Evolutionary conservation across 2,329 filamentous ascomycete genomes (phyloP).

Genomic region (Ciborinia camelliae): DNA sequence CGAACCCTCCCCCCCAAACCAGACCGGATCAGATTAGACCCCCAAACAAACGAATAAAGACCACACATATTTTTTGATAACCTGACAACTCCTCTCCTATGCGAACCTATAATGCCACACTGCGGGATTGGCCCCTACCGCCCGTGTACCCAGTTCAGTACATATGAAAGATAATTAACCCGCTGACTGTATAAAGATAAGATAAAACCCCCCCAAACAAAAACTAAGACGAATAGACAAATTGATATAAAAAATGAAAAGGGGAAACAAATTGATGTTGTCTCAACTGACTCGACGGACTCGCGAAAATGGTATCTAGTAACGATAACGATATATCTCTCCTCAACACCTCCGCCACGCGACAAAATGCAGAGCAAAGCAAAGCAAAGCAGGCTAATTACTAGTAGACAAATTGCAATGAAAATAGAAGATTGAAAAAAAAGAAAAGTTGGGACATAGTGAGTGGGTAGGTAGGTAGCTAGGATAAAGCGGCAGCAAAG

Average conservation of each 20-base stretch:
- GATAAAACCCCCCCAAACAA: neutral
- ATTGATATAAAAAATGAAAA: neutral
- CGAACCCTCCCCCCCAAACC: neutral
- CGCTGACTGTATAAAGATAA: neutral
- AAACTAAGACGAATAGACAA: neutral
- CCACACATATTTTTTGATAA: constrained; percentile 1
- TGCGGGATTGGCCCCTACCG: constrained; percentile 10
- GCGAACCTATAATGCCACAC: constrained; percentile 8
- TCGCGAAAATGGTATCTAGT: constrained; percentile 12
- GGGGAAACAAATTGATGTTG: constrained; percentile 4
- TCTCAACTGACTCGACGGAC: neutral
- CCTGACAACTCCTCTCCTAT: constrained; percentile 14
- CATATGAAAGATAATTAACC: constrained; percentile 1
- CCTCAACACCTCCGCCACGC: neutral
- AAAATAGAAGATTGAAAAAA: neutral
- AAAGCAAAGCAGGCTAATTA: neutral
- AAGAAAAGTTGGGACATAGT: neutral
- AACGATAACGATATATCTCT: constrained; percentile 7
- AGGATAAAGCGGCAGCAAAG: neutral
- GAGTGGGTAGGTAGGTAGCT: too few species aligned
- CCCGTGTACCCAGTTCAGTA: neutral
- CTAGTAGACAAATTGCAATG: neutral
- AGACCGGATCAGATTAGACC: neutral
- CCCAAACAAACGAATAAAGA: constrained; percentile 4
- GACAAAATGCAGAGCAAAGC: neutral